Evolutionary conservation across 768 basidiomycete species (phyloP).

Genomic region (Pleurotus sapidus): DNA sequence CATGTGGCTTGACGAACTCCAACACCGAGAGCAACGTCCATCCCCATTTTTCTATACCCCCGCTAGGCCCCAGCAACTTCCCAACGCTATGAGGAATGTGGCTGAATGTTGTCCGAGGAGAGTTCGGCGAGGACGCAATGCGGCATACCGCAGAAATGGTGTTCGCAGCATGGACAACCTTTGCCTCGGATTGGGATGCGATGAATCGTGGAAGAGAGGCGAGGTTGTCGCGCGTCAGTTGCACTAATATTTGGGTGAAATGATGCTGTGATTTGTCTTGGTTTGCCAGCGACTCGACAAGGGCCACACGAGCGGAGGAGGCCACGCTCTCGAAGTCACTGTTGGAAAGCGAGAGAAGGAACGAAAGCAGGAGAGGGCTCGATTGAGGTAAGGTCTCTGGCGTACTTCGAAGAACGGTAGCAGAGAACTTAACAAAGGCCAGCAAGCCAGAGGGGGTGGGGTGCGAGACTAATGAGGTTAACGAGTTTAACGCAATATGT

Average conservation of each 20-base stretch:
- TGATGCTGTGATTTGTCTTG: constrained; percentile 40
- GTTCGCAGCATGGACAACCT: constrained; percentile 64
- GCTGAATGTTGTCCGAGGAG: constrained; percentile 17
- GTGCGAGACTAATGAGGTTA: constrained; percentile 71
- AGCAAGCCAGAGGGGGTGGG: constrained; percentile 63
- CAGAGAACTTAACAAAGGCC: constrained; percentile 56
- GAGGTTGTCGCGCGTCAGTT: constrained; percentile 63
- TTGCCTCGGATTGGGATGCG: constrained; percentile 66
- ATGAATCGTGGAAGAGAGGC: constrained; percentile 71
- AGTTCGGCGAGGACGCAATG: constrained; percentile 26
- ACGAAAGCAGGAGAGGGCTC: constrained; percentile 65
- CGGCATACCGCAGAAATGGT: constrained; percentile 72
- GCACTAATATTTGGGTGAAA: constrained; percentile 55
- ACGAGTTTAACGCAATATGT: constrained; percentile 74
- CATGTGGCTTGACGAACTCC: constrained; percentile 60
- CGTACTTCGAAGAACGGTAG: constrained; percentile 50
- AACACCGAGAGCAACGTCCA: constrained; percentile 83
- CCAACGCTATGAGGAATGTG: constrained; percentile 53
- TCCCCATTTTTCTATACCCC: constrained; percentile 91
- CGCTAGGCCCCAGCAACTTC: constrained; percentile 73
- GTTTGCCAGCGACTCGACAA: constrained; percentile 43
- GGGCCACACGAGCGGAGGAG: constrained; percentile 37
- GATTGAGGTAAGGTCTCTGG: constrained; percentile 63
- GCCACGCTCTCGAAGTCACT: constrained; percentile 56
- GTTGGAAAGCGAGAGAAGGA: constrained; percentile 69